Base-by-base conservation (phyloP, 768 basidiomycete species). In the Leccinum broughii region DNA sequence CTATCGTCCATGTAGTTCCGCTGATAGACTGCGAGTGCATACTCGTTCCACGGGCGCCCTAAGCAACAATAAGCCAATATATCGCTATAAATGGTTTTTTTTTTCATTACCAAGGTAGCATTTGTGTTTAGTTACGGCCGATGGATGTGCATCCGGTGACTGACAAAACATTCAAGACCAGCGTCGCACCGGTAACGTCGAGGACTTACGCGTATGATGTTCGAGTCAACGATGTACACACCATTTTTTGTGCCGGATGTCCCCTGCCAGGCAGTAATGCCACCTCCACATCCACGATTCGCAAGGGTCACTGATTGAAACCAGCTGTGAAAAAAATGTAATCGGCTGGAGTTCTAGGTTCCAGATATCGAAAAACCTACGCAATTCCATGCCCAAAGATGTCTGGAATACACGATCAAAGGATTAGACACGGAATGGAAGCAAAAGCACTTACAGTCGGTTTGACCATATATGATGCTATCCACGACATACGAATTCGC, bases 391-490 rank as follows among this genome's bases (percentile, higher is more conserved):
- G 51, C 15, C 56, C 56, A n/a, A 57, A 57, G 35, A 57, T 15
- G 6, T 39, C 22, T 22, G 22, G 22, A 22, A 22, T 22, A 22
- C 22, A 22, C 22, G 22, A 22, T 22, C 22, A 22, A 26, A 17
- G 35, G 4, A 34, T 22, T n/a, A 17, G 7, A 50, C 22, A 57
- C 5, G 7, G 11, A 6, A 37, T 17, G 48, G 10, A n/a, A 17
- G 15, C 4, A 28, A 50, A 50, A 9, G 37, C 49, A 72, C 80
- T 65, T 65, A 84, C 84, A 87, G 65, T 88, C 86, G 0, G 86
- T 87, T 66, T 83, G 78, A 3, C 87, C 86, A 57, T 79, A 85
- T n/a, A 88, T 79, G n/a, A 82, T 81, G 60, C 85, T 85, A 60
- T 86, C 85, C 10, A 82, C 79, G 5, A 84, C 83, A 67, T 84